Conservation (phyloP, 176 grass and related monocot genomes). For the Zoysia japonica region DNA sequence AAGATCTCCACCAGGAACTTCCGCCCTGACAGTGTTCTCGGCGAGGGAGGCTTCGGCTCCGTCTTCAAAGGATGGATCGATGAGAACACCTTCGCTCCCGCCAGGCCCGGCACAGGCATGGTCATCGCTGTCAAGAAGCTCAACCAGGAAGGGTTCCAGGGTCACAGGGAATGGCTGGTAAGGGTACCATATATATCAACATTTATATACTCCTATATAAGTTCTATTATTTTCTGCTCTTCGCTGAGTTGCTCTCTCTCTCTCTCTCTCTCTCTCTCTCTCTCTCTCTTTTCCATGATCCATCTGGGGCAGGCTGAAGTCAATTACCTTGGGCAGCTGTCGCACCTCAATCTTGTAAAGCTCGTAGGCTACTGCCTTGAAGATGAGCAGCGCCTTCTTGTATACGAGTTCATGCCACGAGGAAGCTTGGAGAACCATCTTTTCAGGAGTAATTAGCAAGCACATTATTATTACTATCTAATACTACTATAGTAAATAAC, state of each 20-base stretch:
- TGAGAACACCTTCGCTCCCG: conserved; percentile 55
- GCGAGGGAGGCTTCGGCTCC: conserved; percentile 81
- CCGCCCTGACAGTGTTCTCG: conserved; percentile 72
- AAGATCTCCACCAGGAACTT: conserved; percentile 64
- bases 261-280: no score
- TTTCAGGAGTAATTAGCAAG: conserved; percentile 59
- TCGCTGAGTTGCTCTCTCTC: not conserved
- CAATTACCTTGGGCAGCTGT: conserved; percentile 70
- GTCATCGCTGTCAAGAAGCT: conserved; percentile 91
- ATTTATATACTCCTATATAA: no score
- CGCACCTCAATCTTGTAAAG: conserved; percentile 69
- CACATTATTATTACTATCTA: not conserved
- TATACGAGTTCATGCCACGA: conserved; percentile 84
- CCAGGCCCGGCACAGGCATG: conserved; percentile 70
- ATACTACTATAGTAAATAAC: no score
- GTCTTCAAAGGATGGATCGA: conserved; percentile 93
- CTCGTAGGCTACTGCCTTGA: conserved; percentile 77
- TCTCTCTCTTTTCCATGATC: not conserved
- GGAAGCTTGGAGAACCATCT: conserved; percentile 94
- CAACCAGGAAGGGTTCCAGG: conserved; percentile 83
- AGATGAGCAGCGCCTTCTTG: conserved; percentile 82
- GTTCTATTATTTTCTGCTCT: no score
- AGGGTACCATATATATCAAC: not conserved
- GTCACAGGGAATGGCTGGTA: conserved; percentile 87
- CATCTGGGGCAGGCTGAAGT: conserved; percentile 62